Conservation (phyloP, 257 asterid species). For the Asclepias syriaca region DNA sequence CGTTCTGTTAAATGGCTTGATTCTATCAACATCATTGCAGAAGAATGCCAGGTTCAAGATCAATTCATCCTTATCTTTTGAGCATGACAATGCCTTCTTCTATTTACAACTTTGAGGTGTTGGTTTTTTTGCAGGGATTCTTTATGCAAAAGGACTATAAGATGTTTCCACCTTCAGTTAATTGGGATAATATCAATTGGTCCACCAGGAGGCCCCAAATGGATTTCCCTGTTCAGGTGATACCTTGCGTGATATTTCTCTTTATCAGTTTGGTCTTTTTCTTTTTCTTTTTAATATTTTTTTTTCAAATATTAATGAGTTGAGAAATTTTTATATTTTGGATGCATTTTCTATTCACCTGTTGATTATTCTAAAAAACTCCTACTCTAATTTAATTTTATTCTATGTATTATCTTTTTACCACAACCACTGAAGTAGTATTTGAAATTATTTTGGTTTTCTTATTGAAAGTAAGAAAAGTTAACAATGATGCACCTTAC, state of each 20-base stretch:
- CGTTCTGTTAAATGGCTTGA: slow-evolving; percentile 99
- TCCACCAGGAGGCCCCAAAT: slow-evolving; percentile 83
- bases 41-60: slow-evolving; percentile 75
- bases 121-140: slow-evolving; percentile 64
- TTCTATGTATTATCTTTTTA: no score
- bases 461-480: no score
- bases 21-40: slow-evolving; percentile 65
- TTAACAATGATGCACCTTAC: no score
- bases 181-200: slow-evolving; percentile 97
- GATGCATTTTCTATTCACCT: no score
- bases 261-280: background rate
- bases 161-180: slow-evolving; percentile 95
- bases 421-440: no score
- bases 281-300: background rate
- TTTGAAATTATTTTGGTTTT: no score
- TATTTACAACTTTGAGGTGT: slow-evolving; percentile 14
- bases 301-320: background rate
- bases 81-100: slow-evolving; percentile 12
- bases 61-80: slow-evolving; percentile 4
- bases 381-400: no score
- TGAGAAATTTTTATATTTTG: no score
- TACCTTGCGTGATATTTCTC: background rate
- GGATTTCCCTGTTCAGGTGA: slow-evolving; percentile 97
- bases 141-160: slow-evolving; percentile 95
- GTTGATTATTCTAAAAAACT: no score